A percentile compares a stretch with the other conserved stretches of the same genome.
Evolutionary conservation across 2,329 filamentous ascomycete species (phyloP).

Genomic region (Clarireedia hainanense): DNA sequence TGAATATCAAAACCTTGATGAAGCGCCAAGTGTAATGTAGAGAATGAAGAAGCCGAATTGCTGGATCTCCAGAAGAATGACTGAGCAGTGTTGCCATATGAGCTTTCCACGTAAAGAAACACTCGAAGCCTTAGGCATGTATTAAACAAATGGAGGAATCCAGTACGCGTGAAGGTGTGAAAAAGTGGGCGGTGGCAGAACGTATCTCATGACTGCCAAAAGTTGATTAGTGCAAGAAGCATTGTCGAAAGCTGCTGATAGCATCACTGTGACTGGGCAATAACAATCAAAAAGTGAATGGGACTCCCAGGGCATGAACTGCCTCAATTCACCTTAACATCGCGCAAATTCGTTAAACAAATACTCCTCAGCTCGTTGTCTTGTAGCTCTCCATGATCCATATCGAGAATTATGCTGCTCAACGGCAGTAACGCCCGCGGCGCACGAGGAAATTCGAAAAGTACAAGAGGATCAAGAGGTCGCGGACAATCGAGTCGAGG

Average conservation of each 20-base stretch:
- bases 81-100: too few species aligned
- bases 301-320: too few species aligned
- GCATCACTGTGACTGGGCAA: neutral
- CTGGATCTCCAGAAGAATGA: too few species aligned
- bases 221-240: neutral
- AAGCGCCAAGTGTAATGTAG: too few species aligned
- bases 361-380: conserved; percentile 17
- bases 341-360: neutral
- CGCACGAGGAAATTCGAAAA: conserved; percentile 22
- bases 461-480: conserved; percentile 27
- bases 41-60: too few species aligned
- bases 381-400: conserved; percentile 23
- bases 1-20: too few species aligned
- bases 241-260: neutral
- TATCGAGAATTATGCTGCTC: conserved; percentile 25
- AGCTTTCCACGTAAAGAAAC: too few species aligned
- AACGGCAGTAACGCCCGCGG: conserved; percentile 23
- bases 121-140: too few species aligned
- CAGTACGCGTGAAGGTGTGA: too few species aligned
- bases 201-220: neutral
- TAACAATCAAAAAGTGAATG: neutral
- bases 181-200: neutral
- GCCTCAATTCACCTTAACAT: neutral
- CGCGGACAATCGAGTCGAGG: conserved; percentile 27
- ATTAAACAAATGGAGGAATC: too few species aligned